Base-by-base conservation (phyloP, 2,329 filamentous ascomycete species). In the Colletotrichum siamense region DNA sequence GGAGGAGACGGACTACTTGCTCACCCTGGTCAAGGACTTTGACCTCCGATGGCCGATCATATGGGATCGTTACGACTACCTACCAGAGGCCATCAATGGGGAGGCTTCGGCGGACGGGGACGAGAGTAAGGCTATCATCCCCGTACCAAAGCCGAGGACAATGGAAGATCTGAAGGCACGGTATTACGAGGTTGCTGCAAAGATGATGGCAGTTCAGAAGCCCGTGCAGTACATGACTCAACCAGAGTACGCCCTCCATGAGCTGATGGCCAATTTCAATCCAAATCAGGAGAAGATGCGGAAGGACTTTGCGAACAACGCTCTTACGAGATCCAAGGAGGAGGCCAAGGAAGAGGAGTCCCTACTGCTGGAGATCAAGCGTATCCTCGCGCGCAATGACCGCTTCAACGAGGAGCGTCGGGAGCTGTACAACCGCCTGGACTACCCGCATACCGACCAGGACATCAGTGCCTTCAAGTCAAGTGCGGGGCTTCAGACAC, bases 321-420 rank as follows among this genome's bases (percentile, higher is more conserved):
- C 96, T 63, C 90, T 99, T 78, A 92, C 93, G 64, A 92, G 97
- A 55, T 94, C 94, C 10, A 93, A 93, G 78, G 95, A 98, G 78
- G 96, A 99, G 85, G 95, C 96, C 30, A 93, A 95, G 77, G 97
- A 99, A 84, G 97, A 99, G 85, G 95, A 98, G 80, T 94, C 95
- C 39, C 87, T 99, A 4, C 90, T 99, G 22, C 91, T 96, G 75
- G 97, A 99, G 83, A 92, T 99, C 71, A 96, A 98, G 82, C 94
- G 97, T 75, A 99, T 99, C 79, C 92, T 98, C 81, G 93, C 95
- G 78, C 93, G 96, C 76, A 95, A 96, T 78, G 95, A 97, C 79
- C 93, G 92, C 73, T 94, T 99, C 82, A 95, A 98, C 82, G 93
- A 95, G 79, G 96, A 98, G 82, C 94, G 97, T 71, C 92, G 94